A percentile compares a stretch with the other conserved stretches of the same genome.
Evolutionary conservation across 148 eudicot species (phyloP).

Genomic region (Salicornia ramosissima): DNA sequence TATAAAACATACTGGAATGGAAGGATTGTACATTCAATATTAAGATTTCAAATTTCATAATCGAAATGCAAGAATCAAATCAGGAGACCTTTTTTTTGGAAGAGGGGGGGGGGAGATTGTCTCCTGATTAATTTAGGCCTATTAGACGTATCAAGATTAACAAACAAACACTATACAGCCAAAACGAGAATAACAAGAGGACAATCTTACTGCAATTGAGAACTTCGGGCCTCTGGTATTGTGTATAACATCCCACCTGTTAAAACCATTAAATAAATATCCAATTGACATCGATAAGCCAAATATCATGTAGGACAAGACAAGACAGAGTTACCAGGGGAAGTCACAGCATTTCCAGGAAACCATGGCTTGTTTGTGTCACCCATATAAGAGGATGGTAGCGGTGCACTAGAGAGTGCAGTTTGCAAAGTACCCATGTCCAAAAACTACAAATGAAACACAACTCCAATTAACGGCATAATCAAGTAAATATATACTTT

Average conservation of each 20-base stretch:
- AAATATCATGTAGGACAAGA: neutral
- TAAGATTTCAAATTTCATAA: neutral
- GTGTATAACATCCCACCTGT: slow-evolving; percentile 64
- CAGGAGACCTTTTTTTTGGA: no score
- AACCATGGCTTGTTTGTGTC: slow-evolving; percentile 63
- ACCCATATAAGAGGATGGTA: slow-evolving; percentile 40
- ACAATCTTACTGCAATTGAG: slow-evolving; percentile 58
- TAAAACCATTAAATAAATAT: slow-evolving; percentile 13
- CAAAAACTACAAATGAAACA: slow-evolving; percentile 47
- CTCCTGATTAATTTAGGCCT: no score
- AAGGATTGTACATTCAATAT: neutral
- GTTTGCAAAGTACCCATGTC: slow-evolving; percentile 74
- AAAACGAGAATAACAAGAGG: neutral
- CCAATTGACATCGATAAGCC: slow-evolving; percentile 8
- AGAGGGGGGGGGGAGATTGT: no score
- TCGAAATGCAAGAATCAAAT: neutral
- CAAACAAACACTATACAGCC: neutral
- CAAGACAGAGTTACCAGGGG: slow-evolving; percentile 43
- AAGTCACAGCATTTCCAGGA: slow-evolving; percentile 39
- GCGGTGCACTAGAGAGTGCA: slow-evolving; percentile 49
- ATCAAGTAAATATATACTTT: neutral
- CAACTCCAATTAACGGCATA: slow-evolving; percentile 5
- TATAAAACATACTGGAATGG: neutral
- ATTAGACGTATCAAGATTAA: neutral
- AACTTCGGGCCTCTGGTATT: slow-evolving; percentile 41